Percentiles rank a stretch among this genome's conserved stretches.
Evolutionary conservation across 805 yeast species (phyloP).

Genomic region (Metschnikowia vanudenii): DNA sequence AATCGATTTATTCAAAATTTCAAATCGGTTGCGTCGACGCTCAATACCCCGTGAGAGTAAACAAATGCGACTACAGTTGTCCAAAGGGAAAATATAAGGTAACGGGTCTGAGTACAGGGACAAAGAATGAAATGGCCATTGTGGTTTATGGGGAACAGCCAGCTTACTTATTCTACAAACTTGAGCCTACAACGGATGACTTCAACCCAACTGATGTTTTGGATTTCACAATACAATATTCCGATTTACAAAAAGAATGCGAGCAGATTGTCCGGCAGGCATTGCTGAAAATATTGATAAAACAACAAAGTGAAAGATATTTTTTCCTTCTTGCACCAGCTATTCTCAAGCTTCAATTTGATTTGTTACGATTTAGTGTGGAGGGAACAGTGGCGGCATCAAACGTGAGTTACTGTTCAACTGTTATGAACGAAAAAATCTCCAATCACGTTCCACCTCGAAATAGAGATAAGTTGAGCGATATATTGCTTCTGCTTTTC

Average conservation of each 20-base stretch:
- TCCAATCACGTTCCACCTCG: conserved; percentile 6
- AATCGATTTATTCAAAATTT: conserved; percentile 62
- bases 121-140: conserved; percentile 28
- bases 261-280: conserved; percentile 15
- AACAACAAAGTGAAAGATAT: conserved; percentile 20
- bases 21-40: conserved; percentile 59
- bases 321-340: conserved; percentile 19
- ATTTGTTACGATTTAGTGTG: conserved; percentile 32
- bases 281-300: conserved; percentile 3
- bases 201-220: conserved; percentile 34
- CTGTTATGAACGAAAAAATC: conserved; percentile 6
- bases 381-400: conserved; percentile 18
- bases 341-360: conserved; percentile 24
- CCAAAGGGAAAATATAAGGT: conserved; percentile 27
- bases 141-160: conserved; percentile 73
- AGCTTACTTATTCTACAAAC: conserved; percentile 56
- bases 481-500: conserved; percentile 4
- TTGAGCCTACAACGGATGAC: conserved; percentile 30
- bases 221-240: conserved; percentile 44
- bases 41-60: conserved; percentile 53
- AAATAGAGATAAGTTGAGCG: conserved; percentile 14
- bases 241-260: conserved; percentile 49
- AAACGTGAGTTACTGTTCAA: conserved; percentile 21
- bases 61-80: conserved; percentile 41
- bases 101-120: conserved; percentile 9